A percentile compares a stretch with the other conserved stretches of the same genome.
phyloP scores from a whole-genome alignment of 305 asterid genomes.

The Fraxinus ornus region DNA sequence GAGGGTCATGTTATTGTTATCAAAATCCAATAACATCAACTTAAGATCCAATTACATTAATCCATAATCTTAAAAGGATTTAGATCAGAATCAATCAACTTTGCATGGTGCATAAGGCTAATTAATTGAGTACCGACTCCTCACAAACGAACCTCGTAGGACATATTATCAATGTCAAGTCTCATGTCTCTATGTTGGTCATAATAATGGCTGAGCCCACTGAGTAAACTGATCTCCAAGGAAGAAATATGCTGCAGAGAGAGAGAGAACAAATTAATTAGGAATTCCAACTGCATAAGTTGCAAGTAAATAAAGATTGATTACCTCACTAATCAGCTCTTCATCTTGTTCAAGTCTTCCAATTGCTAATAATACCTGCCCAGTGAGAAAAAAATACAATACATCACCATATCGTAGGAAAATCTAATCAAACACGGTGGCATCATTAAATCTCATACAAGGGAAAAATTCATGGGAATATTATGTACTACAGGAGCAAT shows the following conservation, averaged over 20 bases:
- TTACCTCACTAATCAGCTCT: not conserved
- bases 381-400: not conserved
- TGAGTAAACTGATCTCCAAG: constrained; percentile 55
- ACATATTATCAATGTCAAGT: constrained; percentile 83
- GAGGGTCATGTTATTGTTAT: not conserved
- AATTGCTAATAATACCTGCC: constrained; percentile 53
- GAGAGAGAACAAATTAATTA: constrained; percentile 15
- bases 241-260: constrained; percentile 56
- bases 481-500: constrained; percentile 12
- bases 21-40: not conserved
- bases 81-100: not conserved
- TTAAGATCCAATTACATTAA: not conserved
- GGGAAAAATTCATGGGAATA: not conserved
- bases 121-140: not conserved
- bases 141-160: constrained; percentile 62
- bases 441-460: not conserved
- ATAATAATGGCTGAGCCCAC: constrained; percentile 46
- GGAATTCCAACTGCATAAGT: not conserved
- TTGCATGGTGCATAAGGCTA: not conserved
- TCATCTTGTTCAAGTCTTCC: constrained; percentile 48
- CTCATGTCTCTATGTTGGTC: constrained; percentile 90
- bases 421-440: not conserved
- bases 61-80: not conserved
- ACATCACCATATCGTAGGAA: not conserved
- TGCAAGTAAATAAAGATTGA: constrained; percentile 7